phyloP scores from a whole-genome alignment of 1,139 yeast species.

The Suhomyces anneliseae region DNA sequence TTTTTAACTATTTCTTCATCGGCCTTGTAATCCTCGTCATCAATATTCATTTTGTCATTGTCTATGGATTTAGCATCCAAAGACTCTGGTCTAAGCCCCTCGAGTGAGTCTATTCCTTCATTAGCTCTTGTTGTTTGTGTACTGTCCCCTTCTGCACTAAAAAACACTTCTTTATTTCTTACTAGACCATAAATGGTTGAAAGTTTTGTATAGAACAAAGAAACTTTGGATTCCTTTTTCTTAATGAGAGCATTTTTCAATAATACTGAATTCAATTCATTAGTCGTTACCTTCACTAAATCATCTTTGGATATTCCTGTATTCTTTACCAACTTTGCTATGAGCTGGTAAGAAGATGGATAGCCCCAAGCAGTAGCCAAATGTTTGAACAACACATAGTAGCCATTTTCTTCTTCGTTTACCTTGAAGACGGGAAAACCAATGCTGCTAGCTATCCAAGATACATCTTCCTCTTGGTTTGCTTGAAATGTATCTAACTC shows the following conservation, averaged over 20 bases:
- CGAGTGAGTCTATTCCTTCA: not conserved
- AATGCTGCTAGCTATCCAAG: conserved; percentile 5
- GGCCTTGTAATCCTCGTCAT: conserved; percentile 4
- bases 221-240: conserved; percentile 18
- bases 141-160: conserved; percentile 8
- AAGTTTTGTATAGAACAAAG: conserved; percentile 32
- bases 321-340: conserved; percentile 26
- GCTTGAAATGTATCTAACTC: conserved; percentile 1
- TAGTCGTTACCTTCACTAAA: conserved; percentile 21
- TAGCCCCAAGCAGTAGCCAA: conserved; percentile 39
- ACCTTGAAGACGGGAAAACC: conserved; percentile 8
- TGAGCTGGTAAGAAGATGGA: conserved; percentile 47
- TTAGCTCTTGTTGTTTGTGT: not conserved
- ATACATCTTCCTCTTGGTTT: conserved; percentile 4
- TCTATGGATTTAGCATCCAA: not conserved
- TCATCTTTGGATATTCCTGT: conserved; percentile 22
- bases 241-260: conserved; percentile 21
- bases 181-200: conserved; percentile 20
- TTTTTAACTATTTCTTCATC: conserved; percentile 1
- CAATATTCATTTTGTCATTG: not conserved
- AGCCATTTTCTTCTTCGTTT: conserved; percentile 1
- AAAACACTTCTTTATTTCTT: conserved; percentile 20
- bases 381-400: conserved; percentile 32
- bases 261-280: conserved; percentile 26
- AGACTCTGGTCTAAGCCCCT: not conserved